A percentile compares a stretch with the other conserved stretches of the same genome.
These are phyloP conservation scores for Ustilago shanxiensis DNA, from an alignment of 1,284 basidiomycete species.

Conservation along the genomic window DNA sequence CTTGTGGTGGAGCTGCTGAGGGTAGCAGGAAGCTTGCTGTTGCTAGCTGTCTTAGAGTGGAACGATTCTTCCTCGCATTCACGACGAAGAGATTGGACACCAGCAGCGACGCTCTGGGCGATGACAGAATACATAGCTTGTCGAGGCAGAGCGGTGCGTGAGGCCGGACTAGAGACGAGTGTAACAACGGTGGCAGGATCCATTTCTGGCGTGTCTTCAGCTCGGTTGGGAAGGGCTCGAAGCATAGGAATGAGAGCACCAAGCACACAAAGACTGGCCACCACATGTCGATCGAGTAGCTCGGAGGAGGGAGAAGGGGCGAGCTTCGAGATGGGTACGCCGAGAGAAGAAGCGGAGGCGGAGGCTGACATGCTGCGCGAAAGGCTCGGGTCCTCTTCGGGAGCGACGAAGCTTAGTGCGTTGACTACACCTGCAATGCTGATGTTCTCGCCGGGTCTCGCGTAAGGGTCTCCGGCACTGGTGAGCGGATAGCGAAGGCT, in stretches of 20 bases:
- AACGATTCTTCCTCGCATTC: constrained; percentile 55
- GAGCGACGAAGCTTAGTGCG: constrained; percentile 57
- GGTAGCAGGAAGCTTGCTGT: constrained; percentile 29
- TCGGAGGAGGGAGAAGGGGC: constrained; percentile 36
- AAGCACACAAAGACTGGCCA: constrained; percentile 54
- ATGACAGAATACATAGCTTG: constrained; percentile 56
- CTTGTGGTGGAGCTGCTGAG: constrained; percentile 11
- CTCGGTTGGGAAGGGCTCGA: constrained; percentile 44
- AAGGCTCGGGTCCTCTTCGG: constrained; percentile 32
- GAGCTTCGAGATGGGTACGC: constrained; percentile 39
- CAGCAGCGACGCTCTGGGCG: constrained; percentile 54
- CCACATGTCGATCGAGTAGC: constrained; percentile 57
- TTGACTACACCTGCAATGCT: constrained; percentile 64
- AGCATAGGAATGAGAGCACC: constrained; percentile 52
- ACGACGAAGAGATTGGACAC: constrained; percentile 53
- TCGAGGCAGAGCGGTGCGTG: constrained; percentile 46
- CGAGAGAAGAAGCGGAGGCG: constrained; percentile 22
- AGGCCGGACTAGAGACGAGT: constrained; percentile 52
- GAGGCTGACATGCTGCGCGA: constrained; percentile 37
- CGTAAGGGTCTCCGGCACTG: constrained; percentile 67
- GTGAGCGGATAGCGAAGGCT: constrained; percentile 64
- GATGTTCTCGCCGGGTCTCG: constrained; percentile 61
- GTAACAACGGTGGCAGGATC: constrained; percentile 45
- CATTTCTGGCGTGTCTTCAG: constrained; percentile 22
- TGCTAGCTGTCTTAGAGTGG: constrained; percentile 51